A percentile compares a stretch with the other conserved stretches of the same genome.
These are phyloP conservation scores for Grosmannia serpens DNA, from an alignment of 2,329 filamentous ascomycete species.

Conservation along the genomic window DNA sequence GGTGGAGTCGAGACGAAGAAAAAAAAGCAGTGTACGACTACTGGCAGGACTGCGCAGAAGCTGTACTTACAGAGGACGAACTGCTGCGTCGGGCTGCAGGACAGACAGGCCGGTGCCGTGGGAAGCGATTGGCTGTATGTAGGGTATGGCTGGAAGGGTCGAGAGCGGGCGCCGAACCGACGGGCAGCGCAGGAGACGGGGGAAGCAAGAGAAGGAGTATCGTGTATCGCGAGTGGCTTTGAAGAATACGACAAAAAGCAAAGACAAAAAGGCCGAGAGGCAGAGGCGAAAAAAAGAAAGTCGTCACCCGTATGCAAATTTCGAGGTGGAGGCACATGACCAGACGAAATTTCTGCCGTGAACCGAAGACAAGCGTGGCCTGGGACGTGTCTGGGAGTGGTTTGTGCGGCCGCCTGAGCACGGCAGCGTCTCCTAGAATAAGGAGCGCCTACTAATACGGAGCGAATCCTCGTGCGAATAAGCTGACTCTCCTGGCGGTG, in stretches of 20 bases:
- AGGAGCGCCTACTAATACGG: not conserved
- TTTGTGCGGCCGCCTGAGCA: too few relatives aligned
- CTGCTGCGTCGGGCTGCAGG: not conserved
- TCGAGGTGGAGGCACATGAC: constrained; percentile 1
- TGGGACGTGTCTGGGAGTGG: not conserved
- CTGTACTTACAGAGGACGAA: not conserved
- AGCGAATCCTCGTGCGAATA: not conserved
- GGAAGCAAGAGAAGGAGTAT: not conserved
- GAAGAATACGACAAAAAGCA: not conserved
- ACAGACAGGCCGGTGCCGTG: not conserved
- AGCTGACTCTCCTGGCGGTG: not conserved
- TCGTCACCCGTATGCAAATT: not conserved
- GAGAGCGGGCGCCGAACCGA: not conserved
- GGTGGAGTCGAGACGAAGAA: not conserved
- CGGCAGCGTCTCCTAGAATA: too few relatives aligned
- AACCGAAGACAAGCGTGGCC: not conserved
- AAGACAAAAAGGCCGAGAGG: not conserved
- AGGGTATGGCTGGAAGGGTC: too few relatives aligned
- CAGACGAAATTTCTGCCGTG: not conserved
- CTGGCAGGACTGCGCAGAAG: not conserved
- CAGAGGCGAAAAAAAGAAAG: not conserved
- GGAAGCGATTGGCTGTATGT: not conserved
- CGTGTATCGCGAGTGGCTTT: not conserved
- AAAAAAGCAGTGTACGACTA: not conserved
- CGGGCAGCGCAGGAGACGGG: not conserved